phyloP scores from a whole-genome alignment of 768 basidiomycete species.

The Multifurca ochricompacta region DNA sequence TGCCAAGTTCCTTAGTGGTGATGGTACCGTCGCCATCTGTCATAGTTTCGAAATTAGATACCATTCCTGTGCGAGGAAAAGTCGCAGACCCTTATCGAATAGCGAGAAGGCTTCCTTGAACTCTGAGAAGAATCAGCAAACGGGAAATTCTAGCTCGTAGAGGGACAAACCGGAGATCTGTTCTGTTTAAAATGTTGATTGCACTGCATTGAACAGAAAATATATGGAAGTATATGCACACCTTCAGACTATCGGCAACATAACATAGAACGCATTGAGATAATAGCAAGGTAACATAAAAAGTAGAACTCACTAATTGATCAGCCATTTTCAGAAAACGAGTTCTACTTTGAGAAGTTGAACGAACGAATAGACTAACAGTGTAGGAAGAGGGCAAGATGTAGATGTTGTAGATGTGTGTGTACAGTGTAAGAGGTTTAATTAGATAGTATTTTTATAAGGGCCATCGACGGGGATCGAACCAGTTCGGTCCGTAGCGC shows the following conservation, averaged over 20 bases:
- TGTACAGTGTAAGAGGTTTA: no score
- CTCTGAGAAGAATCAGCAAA: constrained; percentile 40
- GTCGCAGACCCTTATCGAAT: constrained; percentile 80
- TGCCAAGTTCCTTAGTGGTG: constrained; percentile 84
- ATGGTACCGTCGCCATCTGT: constrained; percentile 90
- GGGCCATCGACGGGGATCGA: no score
- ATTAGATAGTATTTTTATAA: no score
- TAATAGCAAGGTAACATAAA: not conserved
- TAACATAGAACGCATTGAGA: not conserved
- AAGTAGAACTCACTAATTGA: constrained; percentile 37
- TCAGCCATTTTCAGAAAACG: constrained; percentile 42
- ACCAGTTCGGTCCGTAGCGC: no score
- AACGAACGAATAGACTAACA: not conserved
- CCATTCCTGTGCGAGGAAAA: not conserved
- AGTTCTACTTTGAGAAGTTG: not conserved
- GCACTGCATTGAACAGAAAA: not conserved
- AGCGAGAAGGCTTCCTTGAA: constrained; percentile 99
- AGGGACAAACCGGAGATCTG: constrained; percentile 74
- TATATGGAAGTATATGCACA: constrained; percentile 26
- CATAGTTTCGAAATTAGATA: not conserved
- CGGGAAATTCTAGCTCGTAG: not conserved
- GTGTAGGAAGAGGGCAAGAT: not conserved
- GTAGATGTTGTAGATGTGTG: not conserved
- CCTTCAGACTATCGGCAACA: constrained; percentile 46
- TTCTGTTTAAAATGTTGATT: constrained; percentile 40